phyloP scores from a whole-genome alignment of 1,284 basidiomycete genomes.

The Marasmius sp. region DNA sequence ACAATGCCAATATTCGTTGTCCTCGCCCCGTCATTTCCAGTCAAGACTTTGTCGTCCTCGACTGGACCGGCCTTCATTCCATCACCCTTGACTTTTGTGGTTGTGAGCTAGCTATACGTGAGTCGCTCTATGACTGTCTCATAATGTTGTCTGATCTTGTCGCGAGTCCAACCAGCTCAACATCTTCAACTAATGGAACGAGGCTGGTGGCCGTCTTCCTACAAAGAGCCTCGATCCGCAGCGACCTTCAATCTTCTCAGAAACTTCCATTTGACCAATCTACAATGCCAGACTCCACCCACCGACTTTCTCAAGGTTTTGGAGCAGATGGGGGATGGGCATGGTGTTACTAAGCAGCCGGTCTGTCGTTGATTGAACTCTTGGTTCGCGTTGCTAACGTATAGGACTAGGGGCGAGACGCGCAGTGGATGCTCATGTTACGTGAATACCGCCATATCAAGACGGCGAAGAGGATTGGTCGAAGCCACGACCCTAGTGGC shows the following conservation, averaged over 20 bases:
- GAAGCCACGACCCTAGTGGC: constrained; percentile 11
- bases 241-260: constrained; percentile 12
- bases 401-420: not conserved
- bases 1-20: constrained; percentile 3
- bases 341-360: not conserved
- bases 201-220: not conserved
- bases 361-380: not conserved
- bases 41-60: constrained; percentile 8
- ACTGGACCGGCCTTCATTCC: constrained; percentile 6
- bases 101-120: not conserved
- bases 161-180: not conserved
- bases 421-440: constrained; percentile 4
- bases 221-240: constrained; percentile 1
- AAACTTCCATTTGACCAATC: constrained; percentile 13
- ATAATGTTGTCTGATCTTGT: no score
- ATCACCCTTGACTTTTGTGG: constrained; percentile 9
- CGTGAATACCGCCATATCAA: constrained; percentile 14
- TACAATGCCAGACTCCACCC: constrained; percentile 6
- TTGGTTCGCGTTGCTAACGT: not conserved
- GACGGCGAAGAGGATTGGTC: constrained; percentile 10
- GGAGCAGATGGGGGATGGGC: constrained; percentile 3
- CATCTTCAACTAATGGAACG: not conserved
- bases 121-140: no score
- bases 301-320: constrained; percentile 16
- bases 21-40: not conserved